These are phyloP conservation scores for Melocanna baccifera DNA, from an alignment of 176 grass and related monocot species.

Conservation along the genomic window DNA sequence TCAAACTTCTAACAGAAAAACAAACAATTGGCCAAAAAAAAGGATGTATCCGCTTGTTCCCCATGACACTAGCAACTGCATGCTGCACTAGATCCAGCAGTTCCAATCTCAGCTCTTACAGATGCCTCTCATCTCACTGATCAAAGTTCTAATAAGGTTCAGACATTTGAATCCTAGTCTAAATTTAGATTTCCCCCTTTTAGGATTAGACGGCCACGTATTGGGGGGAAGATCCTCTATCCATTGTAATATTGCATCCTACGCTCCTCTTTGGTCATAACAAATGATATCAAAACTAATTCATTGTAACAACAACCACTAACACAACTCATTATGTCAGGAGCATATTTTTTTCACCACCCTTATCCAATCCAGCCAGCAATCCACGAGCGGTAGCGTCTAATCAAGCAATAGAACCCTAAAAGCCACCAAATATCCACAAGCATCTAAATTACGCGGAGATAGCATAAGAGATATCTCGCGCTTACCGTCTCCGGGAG, in stretches of 20 bases:
- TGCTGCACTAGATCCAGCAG: constrained; percentile 4
- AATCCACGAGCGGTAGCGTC: neutral
- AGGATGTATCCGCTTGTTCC: neutral
- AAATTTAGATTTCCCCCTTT: neutral
- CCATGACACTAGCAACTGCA: neutral
- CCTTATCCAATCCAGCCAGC: neutral
- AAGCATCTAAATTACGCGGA: constrained; percentile 8
- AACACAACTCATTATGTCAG: neutral
- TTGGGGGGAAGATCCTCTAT: neutral
- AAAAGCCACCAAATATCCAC: neutral
- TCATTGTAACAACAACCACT: neutral
- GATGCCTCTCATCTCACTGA: neutral
- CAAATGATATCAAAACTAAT: neutral
- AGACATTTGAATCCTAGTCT: neutral
- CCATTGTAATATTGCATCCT: neutral
- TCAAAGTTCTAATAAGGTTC: neutral
- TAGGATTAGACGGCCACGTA: neutral
- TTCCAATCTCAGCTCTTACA: neutral
- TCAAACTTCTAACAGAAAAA: neutral
- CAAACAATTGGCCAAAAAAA: neutral
- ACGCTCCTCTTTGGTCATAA: neutral
- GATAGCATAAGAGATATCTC: neutral
- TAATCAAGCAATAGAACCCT: constrained; percentile 13
- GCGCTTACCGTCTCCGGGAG: constrained; percentile 66
- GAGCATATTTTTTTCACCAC: neutral